Evolutionary conservation across 2,329 filamentous ascomycete genomes (phyloP).

Genomic region (Fusarium oxysporum): DNA sequence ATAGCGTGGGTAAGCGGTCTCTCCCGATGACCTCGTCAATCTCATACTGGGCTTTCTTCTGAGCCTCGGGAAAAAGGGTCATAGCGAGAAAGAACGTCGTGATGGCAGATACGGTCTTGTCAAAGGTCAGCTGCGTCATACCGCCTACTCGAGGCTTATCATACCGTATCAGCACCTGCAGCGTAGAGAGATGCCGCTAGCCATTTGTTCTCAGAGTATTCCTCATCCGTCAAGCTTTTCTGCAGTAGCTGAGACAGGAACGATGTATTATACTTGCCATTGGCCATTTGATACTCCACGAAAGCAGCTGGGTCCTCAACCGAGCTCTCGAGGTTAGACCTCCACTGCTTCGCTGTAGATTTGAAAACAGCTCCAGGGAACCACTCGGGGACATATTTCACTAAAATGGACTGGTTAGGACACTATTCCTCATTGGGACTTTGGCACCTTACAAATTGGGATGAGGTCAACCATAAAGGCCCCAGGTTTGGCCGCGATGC

Average conservation of each 20-base stretch:
- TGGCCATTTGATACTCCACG: conserved; percentile 21
- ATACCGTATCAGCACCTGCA: conserved; percentile 36
- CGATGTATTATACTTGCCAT: conserved; percentile 15
- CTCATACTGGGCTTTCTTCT: conserved; percentile 27
- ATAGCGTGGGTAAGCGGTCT: conserved; percentile 36
- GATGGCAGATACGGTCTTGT: conserved; percentile 28
- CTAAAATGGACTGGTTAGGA: no score
- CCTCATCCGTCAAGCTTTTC: background rate
- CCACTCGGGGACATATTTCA: conserved; percentile 21
- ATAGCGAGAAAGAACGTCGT: conserved; percentile 33
- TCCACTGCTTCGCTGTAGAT: conserved; percentile 14
- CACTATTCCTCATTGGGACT: no score
- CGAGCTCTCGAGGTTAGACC: conserved; percentile 5
- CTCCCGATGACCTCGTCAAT: conserved; percentile 39
- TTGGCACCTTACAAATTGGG: no score
- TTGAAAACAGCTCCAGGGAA: conserved; percentile 27
- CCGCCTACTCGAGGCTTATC: rapidly evolving
- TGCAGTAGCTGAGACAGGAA: conserved; percentile 17
- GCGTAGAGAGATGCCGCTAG: conserved; percentile 34
- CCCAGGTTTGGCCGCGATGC: conserved; percentile 24
- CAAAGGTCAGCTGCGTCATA: rapidly evolving
- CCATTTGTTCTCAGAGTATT: conserved; percentile 30
- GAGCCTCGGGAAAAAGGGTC: conserved; percentile 5
- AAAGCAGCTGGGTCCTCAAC: conserved; percentile 29
- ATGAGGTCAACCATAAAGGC: conserved; percentile 32